Conservation (phyloP, 257 asterid genomes). For the Primulina huaijiensis region DNA sequence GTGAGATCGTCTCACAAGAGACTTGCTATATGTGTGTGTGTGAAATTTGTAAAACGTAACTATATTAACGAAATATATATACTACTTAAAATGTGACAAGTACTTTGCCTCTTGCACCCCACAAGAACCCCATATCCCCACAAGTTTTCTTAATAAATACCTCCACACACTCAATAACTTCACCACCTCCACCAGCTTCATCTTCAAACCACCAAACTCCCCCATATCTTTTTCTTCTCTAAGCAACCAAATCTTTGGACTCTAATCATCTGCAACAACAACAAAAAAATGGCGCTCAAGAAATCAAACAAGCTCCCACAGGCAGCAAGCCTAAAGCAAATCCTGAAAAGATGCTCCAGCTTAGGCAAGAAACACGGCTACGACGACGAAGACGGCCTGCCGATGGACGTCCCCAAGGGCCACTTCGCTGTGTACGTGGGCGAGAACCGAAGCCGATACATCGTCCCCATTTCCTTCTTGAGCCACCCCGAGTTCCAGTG, state of each 20-base stretch:
- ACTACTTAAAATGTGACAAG: neutral
- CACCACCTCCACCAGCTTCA: neutral
- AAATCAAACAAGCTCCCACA: constrained; percentile 41
- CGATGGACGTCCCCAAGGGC: constrained; percentile 49
- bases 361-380: constrained; percentile 39
- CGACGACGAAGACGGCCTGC: constrained; percentile 32
- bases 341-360: constrained; percentile 44
- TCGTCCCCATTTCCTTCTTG: constrained; percentile 45
- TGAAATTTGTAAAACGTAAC: no score
- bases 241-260: neutral
- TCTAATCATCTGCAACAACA: no score
- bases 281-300: constrained; percentile 33
- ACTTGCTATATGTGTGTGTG: neutral
- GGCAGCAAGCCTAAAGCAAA: constrained; percentile 38
- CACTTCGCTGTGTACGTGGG: constrained; percentile 53
- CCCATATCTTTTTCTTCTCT: neutral
- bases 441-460: constrained; percentile 41
- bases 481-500: constrained; percentile 42
- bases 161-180: neutral
- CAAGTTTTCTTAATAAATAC: neutral
- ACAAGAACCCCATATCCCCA: neutral
- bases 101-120: neutral
- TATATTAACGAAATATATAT: no score
- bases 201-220: neutral
- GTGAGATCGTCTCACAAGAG: no score